phyloP scores from a whole-genome alignment of 768 basidiomycete species.

The Mycena epipterygia region DNA sequence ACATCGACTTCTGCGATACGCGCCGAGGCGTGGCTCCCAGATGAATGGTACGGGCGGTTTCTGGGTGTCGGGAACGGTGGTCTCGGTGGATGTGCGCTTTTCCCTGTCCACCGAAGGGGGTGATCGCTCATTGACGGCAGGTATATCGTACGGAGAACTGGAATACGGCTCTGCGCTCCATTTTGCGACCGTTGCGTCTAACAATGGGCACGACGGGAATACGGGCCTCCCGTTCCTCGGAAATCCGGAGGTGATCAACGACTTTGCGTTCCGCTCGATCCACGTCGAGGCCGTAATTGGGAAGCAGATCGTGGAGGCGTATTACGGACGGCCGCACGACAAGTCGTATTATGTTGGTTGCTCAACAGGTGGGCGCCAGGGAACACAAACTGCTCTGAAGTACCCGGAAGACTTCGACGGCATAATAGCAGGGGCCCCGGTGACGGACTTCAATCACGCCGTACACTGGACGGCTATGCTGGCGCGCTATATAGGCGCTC shows the following conservation, averaged over 20 bases:
- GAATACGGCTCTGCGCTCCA: conserved; percentile 36
- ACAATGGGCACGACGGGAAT: conserved; percentile 43
- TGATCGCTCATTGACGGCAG: no score
- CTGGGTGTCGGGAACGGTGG: conserved; percentile 33
- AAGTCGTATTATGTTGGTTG: conserved; percentile 46
- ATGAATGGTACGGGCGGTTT: conserved; percentile 35
- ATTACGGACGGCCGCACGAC: conserved; percentile 34
- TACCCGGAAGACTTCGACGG: conserved; percentile 46
- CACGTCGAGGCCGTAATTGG: conserved; percentile 40
- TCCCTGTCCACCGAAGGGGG: no score
- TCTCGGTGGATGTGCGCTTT: conserved; percentile 35
- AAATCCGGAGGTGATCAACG: conserved; percentile 40
- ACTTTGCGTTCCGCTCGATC: conserved; percentile 42
- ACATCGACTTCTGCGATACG: conserved; percentile 13
- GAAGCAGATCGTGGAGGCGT: conserved; percentile 40
- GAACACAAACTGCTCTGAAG: conserved; percentile 35
- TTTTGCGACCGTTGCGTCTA: conserved; percentile 40
- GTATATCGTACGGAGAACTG: conserved; percentile 19
- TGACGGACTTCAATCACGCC: conserved; percentile 28
- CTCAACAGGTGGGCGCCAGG: conserved; percentile 45
- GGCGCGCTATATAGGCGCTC: conserved; percentile 15
- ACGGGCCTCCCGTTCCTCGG: conserved; percentile 35
- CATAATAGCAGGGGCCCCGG: conserved; percentile 43
- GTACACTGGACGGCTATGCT: conserved; percentile 22
- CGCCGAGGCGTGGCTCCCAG: conserved; percentile 34